phyloP scores from a whole-genome alignment of 1,284 basidiomycete species.

The Moesziomyces globuligerus region DNA sequence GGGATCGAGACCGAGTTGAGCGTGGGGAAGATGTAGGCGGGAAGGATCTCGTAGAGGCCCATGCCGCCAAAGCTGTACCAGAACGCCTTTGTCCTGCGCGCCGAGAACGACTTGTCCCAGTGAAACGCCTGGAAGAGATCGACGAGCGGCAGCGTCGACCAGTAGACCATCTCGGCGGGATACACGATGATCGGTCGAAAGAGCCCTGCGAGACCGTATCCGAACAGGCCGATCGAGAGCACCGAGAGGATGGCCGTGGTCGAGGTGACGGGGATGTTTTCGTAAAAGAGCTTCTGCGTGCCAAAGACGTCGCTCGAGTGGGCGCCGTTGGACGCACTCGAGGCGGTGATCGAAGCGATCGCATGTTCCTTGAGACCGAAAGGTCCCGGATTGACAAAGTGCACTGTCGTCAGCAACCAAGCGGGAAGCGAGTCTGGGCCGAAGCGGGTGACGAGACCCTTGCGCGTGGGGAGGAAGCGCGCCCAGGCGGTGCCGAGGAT shows the following conservation, averaged over 20 bases:
- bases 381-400: conserved; percentile 73
- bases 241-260: conserved; percentile 75
- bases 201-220: conserved; percentile 73
- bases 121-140: conserved; percentile 61
- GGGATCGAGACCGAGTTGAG: conserved; percentile 61
- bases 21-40: conserved; percentile 69
- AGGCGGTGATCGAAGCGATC: conserved; percentile 74
- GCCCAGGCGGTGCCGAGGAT: conserved; percentile 73
- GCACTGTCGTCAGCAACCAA: conserved; percentile 68
- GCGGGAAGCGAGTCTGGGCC: conserved; percentile 56
- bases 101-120: conserved; percentile 66
- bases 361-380: conserved; percentile 76
- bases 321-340: conserved; percentile 65
- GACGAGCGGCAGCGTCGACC: conserved; percentile 57
- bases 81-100: conserved; percentile 73
- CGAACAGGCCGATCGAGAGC: conserved; percentile 76
- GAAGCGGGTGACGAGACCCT: conserved; percentile 61
- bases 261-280: conserved; percentile 9
- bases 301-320: conserved; percentile 27
- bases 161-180: conserved; percentile 67
- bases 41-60: conserved; percentile 66
- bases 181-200: conserved; percentile 40
- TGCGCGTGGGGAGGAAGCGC: conserved; percentile 55
- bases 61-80: conserved; percentile 69
- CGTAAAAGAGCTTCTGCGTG: conserved; percentile 47